These are phyloP conservation scores for Trichophyton mentagrophytes DNA, from an alignment of 2,329 filamentous ascomycete genomes.

Conservation along the genomic window DNA sequence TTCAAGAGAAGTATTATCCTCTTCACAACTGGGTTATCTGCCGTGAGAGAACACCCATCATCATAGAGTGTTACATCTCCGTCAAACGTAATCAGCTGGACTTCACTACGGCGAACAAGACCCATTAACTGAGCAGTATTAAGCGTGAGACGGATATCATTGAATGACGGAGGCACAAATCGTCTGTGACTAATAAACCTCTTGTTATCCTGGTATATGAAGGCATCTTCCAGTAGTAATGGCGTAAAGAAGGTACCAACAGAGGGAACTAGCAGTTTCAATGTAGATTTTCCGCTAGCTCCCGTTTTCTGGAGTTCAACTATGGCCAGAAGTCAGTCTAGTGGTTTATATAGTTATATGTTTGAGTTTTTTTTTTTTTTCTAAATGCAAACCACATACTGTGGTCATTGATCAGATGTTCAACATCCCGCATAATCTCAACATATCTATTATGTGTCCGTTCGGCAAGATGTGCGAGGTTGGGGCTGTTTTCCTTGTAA, in stretches of 20 bases:
- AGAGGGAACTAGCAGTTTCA: constrained; percentile 80
- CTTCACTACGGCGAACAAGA: constrained; percentile 57
- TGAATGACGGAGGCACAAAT: constrained; percentile 93
- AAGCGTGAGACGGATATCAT: constrained; percentile 82
- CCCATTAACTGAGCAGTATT: constrained; percentile 94
- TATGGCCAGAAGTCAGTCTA: constrained; percentile 23
- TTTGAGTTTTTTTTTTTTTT: background rate
- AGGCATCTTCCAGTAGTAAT: constrained; percentile 74
- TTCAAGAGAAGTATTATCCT: constrained; percentile 57
- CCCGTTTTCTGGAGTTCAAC: constrained; percentile 57
- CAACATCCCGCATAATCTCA: constrained; percentile 90
- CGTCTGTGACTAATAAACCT: constrained; percentile 80
- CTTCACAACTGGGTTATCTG: constrained; percentile 63
- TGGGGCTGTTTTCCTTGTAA: constrained; percentile 54
- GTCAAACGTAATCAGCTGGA: constrained; percentile 88
- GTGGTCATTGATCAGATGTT: constrained; percentile 82
- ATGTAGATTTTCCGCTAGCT: constrained; percentile 64
- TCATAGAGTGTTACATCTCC: constrained; percentile 95
- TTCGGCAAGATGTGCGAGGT: constrained; percentile 58
- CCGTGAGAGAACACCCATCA: constrained; percentile 66
- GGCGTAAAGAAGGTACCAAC: constrained; percentile 91
- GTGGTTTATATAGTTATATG: background rate
- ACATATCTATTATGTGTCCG: constrained; percentile 80
- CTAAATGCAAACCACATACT: constrained; percentile 41
- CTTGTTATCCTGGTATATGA: constrained; percentile 74